phyloP scores from a whole-genome alignment of 768 basidiomycete genomes.

The Tephrocybe sp. region DNA sequence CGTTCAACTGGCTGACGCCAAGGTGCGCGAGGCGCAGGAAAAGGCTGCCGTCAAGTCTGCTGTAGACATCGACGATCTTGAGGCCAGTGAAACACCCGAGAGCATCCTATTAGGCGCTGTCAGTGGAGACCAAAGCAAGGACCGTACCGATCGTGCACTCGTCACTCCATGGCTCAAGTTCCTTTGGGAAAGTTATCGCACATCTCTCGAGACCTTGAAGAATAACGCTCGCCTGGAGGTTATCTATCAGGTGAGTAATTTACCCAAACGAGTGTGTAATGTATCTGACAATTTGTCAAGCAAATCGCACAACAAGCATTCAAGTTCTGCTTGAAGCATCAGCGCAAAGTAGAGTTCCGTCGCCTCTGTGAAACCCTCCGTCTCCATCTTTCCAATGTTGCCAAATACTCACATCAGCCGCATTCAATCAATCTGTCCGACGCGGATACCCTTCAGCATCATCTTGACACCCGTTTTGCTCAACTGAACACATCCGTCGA shows the following conservation, averaged over 20 bases:
- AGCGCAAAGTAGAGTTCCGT: constrained; percentile 95
- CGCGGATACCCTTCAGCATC: constrained; percentile 89
- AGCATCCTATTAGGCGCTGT: constrained; percentile 89
- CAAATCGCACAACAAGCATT: constrained; percentile 97
- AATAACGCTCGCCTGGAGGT: constrained; percentile 90
- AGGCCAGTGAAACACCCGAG: constrained; percentile 93
- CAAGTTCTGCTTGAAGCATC: constrained; percentile 91
- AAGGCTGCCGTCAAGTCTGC: constrained; percentile 76
- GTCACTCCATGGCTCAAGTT: constrained; percentile 98
- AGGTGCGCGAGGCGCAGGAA: constrained; percentile 83
- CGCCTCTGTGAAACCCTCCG: constrained; percentile 95
- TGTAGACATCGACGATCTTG: constrained; percentile 90
- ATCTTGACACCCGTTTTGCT: constrained; percentile 95
- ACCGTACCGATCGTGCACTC: constrained; percentile 89
- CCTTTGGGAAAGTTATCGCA: constrained; percentile 98
- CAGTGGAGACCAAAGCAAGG: constrained; percentile 85
- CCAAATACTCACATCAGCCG: constrained; percentile 91
- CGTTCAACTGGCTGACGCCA: constrained; percentile 74
- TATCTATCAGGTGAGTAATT: constrained; percentile 81
- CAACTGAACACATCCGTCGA: constrained; percentile 97
- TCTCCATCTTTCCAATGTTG: constrained; percentile 89
- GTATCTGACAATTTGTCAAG: constrained; percentile 34
- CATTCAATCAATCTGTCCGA: constrained; percentile 96
- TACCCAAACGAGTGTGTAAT: background rate
- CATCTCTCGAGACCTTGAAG: constrained; percentile 91